Evolutionary conservation across 1,284 basidiomycete species (phyloP).

Genomic region (Irpex rosettiformis): DNA sequence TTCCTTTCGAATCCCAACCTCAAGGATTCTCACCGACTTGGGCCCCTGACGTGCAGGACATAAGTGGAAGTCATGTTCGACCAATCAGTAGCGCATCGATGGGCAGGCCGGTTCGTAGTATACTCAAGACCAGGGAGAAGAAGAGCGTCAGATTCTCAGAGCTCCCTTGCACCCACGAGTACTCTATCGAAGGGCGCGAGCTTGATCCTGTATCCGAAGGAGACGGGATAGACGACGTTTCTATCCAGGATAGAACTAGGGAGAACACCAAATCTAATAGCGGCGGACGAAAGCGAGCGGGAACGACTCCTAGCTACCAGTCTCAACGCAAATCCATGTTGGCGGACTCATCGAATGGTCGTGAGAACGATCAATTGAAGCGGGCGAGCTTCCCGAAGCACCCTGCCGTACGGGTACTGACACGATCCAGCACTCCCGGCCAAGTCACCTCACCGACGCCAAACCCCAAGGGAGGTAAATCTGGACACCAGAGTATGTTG

Average conservation of each 20-base stretch:
- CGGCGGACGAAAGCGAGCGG: constrained; percentile 8
- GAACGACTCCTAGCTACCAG: constrained; percentile 3
- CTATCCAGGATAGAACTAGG: background rate
- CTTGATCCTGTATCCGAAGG: constrained; percentile 6
- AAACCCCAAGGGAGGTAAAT: background rate
- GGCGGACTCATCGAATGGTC: background rate
- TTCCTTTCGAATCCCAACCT: background rate
- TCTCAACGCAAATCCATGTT: background rate
- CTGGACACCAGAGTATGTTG: constrained; percentile 21
- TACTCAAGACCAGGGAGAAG: constrained; percentile 34
- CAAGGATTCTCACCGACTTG: background rate
- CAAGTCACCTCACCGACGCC: constrained; percentile 12
- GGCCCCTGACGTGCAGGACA: constrained; percentile 13
- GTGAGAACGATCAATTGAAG: constrained; percentile 1
- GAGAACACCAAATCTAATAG: background rate
- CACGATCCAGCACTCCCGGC: constrained; percentile 10
- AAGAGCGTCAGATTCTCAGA: constrained; percentile 35
- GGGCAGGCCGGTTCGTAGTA: constrained; percentile 26
- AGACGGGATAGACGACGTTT: constrained; percentile 6
- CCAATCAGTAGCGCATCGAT: constrained; percentile 23
- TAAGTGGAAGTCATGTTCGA: constrained; percentile 8
- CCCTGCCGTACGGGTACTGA: constrained; percentile 25
- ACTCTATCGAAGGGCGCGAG: constrained; percentile 8
- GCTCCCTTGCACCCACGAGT: constrained; percentile 25
- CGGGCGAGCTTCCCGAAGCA: constrained; percentile 24